These are phyloP conservation scores for Acanthamoeba royreba DNA, from an alignment of 208 protist genomes.

Conservation along the genomic window DNA sequence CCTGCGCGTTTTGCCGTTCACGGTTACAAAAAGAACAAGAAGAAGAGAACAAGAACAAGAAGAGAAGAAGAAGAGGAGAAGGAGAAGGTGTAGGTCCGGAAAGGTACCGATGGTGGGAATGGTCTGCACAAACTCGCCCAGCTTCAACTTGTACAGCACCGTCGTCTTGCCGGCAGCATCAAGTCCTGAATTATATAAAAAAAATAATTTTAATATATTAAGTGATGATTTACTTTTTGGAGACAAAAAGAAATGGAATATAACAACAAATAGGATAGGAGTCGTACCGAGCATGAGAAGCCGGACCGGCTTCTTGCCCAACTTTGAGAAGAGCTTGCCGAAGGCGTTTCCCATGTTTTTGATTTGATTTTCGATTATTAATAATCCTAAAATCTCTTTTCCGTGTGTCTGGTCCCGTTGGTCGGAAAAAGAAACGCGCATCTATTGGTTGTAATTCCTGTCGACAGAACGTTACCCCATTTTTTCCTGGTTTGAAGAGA, in stretches of 20 bases:
- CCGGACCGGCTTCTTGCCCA: slow-evolving; percentile 29
- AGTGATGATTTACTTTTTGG: too few species aligned
- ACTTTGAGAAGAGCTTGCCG: neutral
- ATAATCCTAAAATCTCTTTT: too few species aligned
- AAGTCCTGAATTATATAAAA: neutral
- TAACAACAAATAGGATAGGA: neutral
- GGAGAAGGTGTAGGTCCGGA: too few species aligned
- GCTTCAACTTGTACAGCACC: slow-evolving; percentile 93
- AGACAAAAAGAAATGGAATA: neutral
- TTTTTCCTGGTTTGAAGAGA: too few species aligned
- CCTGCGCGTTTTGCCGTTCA: too few species aligned
- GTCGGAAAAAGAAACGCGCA: too few species aligned
- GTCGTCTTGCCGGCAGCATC: slow-evolving; percentile 96
- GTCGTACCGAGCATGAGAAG: neutral
- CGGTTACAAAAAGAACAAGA: too few species aligned
- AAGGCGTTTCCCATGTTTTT: slow-evolving; percentile 19
- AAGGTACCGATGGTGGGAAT: slow-evolving; percentile 84
- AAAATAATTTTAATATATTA: too few species aligned
- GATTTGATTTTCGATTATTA: too few species aligned
- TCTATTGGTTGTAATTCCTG: too few species aligned
- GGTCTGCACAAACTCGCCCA: slow-evolving; percentile 81
- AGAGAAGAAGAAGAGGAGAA: neutral
- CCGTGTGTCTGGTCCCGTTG: too few species aligned
- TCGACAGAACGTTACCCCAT: too few species aligned
- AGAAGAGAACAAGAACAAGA: neutral